phyloP scores from a whole-genome alignment of 2,329 filamentous ascomycete genomes.

The Albifimbria verrucaria region DNA sequence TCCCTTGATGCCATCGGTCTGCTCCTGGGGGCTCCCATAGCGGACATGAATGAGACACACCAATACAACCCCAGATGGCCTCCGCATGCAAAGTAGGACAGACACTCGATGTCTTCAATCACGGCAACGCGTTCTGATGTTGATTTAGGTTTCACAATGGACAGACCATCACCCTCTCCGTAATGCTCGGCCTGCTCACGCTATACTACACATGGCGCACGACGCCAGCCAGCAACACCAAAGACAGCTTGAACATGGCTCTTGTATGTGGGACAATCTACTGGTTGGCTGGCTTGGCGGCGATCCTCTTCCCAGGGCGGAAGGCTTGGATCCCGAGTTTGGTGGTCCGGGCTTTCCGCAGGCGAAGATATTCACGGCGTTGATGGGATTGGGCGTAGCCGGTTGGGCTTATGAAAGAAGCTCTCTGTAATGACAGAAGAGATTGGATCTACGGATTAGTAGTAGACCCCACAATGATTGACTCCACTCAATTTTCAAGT shows the following conservation, averaged over 20 bases:
- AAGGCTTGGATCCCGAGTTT: slow-evolving; percentile 40
- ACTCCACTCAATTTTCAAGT: too few relatives aligned
- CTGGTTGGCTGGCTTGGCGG: slow-evolving; percentile 36
- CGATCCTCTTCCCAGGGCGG: slow-evolving; percentile 34
- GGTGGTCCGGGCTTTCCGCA: slow-evolving; percentile 41
- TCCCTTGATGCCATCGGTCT: slow-evolving; percentile 34
- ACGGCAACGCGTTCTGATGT: not conserved
- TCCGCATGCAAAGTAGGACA: slow-evolving; percentile 40
- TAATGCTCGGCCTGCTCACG: slow-evolving; percentile 34
- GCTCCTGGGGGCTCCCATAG: slow-evolving; percentile 32
- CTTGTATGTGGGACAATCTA: slow-evolving; percentile 36
- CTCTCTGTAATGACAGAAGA: not conserved
- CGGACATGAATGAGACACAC: slow-evolving; percentile 38
- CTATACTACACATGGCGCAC: slow-evolving; percentile 37
- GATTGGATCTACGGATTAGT: too few relatives aligned
- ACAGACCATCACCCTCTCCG: slow-evolving; percentile 38
- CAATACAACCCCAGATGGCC: slow-evolving; percentile 42
- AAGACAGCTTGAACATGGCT: slow-evolving; percentile 28
- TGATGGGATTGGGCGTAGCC: slow-evolving; percentile 17
- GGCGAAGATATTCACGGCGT: slow-evolving; percentile 23
- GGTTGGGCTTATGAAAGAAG: slow-evolving; percentile 3
- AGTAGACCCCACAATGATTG: too few relatives aligned
- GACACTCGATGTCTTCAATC: not conserved
- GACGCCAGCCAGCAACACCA: slow-evolving; percentile 15
- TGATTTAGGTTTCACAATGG: slow-evolving; percentile 36